Evolutionary conservation across 2,329 filamentous ascomycete genomes (phyloP), one percentile per base, ranked within the genome.

Genomic region (Penicillium sp.): DNA sequence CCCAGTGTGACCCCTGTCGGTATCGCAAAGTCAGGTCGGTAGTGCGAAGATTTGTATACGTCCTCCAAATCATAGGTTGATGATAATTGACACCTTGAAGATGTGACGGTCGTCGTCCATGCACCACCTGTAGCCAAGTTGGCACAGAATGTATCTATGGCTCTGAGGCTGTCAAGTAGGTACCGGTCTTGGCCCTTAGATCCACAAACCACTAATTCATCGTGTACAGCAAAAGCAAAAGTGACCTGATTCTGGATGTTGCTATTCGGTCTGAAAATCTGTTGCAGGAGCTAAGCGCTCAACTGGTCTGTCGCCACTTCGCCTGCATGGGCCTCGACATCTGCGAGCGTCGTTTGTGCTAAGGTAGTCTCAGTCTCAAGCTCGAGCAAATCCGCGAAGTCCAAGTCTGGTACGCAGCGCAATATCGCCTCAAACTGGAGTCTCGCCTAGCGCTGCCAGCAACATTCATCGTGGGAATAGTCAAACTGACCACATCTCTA

Each of bases 201-300:
- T 9, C 27, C 34, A 12, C 3, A 9, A 12, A 37, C 18, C 18
- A n/a, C 33, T 37, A 38, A 13, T 47, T 40, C 5, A 47, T 25
- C 9, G 9, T 26, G n/a, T 4, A 1, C 29, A 76, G 71, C 39
- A 67, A 75, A 49, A 74, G 74, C 28, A 78, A 78, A 55, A 76
- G 71, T 38, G 76, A 78, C 48, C 61, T 77, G 40, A 77, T 78
- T 24, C 67, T 78, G 3, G 75, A 77, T 48, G 74, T 75, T 4
- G 73, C 76, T 3, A 55, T 77, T 1, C 66, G 76, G 11, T 70
- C 77, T 18, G 76, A 78, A 53, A 70, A 64, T 43, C 64, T 72
- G 9, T 64, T 78, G 4, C 67, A 73, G 18, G 71, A 76, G 48
- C 66, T 78, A 51, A 72, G 70, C 44, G 60, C 67, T 24, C 66